A percentile compares a stretch with the other conserved stretches of the same genome.
phyloP scores from a whole-genome alignment of 139 green algal species.

The Trebouxia sp. region DNA sequence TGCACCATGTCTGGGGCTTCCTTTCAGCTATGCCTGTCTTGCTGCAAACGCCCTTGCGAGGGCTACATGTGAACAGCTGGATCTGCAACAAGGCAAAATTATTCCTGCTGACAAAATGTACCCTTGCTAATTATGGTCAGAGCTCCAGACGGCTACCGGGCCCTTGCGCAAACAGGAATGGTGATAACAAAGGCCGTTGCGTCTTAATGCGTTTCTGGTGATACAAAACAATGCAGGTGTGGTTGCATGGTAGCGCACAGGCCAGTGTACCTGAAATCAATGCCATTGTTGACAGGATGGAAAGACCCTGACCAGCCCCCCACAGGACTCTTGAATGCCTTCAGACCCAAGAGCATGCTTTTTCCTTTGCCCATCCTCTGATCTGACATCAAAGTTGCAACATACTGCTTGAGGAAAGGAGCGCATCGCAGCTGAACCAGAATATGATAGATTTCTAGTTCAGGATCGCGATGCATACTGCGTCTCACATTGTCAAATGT shows the following conservation, averaged over 20 bases:
- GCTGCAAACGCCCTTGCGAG: no score
- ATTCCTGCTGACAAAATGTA: no score
- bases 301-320: conserved; percentile 18
- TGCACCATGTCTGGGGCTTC: no score
- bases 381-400: not conserved
- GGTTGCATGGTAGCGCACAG: no score
- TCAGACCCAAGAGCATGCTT: not conserved
- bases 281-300: conserved; percentile 33
- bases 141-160: no score
- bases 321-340: not conserved
- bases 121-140: no score
- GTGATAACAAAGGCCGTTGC: no score
- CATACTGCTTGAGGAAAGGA: not conserved
- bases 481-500: not conserved
- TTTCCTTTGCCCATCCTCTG: not conserved
- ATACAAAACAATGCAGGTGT: no score
- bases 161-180: no score
- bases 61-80: no score
- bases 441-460: conserved; percentile 22
- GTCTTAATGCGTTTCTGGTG: not conserved
- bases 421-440: conserved; percentile 2
- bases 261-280: conserved; percentile 32
- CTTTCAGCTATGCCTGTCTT: no score
- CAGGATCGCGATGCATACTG: not conserved
- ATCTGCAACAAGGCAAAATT: no score